Evolutionary conservation across 495 filamentous ascomycete genomes (phyloP).

Genomic region (Oidiodendron maius): DNA sequence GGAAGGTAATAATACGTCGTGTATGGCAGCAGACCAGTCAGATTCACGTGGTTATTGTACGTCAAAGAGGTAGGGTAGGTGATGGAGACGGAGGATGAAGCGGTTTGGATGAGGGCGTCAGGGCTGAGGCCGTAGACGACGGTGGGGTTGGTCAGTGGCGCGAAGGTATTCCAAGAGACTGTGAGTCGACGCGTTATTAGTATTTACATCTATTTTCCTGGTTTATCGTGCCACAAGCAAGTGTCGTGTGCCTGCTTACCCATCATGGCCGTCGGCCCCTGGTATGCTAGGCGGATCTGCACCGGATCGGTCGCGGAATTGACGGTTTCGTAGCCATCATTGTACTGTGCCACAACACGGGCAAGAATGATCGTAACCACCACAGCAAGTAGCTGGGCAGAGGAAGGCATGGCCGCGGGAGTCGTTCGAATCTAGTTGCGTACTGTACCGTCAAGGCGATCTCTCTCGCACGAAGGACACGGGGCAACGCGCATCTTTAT

Average conservation of each 20-base stretch:
- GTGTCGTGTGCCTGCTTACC: too few relatives aligned
- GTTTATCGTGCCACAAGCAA: too few relatives aligned
- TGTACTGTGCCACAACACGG: conserved; percentile 1
- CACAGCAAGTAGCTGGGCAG: conserved; percentile 3
- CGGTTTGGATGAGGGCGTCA: neutral
- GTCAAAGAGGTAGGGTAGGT: conserved; percentile 47
- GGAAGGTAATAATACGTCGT: conserved; percentile 46
- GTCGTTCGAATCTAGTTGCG: too few relatives aligned
- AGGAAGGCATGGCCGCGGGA: conserved; percentile 4
- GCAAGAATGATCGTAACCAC: neutral
- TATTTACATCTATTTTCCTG: too few relatives aligned
- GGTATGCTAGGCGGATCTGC: conserved; percentile 12
- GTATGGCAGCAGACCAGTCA: conserved; percentile 36
- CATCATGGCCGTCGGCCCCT: conserved; percentile 16
- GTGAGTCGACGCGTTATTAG: too few relatives aligned
- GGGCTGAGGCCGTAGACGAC: neutral
- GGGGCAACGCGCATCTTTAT: too few relatives aligned
- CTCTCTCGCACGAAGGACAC: too few relatives aligned
- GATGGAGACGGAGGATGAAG: conserved; percentile 33
- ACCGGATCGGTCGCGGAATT: conserved; percentile 7
- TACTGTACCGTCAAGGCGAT: too few relatives aligned
- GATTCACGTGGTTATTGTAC: conserved; percentile 41
- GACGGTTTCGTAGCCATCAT: conserved; percentile 11
- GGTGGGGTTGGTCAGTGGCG: neutral
- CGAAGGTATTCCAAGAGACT: neutral